Evolutionary conservation across 2,329 filamentous ascomycete species (phyloP).

Genomic region (Sarocladium kiliense): DNA sequence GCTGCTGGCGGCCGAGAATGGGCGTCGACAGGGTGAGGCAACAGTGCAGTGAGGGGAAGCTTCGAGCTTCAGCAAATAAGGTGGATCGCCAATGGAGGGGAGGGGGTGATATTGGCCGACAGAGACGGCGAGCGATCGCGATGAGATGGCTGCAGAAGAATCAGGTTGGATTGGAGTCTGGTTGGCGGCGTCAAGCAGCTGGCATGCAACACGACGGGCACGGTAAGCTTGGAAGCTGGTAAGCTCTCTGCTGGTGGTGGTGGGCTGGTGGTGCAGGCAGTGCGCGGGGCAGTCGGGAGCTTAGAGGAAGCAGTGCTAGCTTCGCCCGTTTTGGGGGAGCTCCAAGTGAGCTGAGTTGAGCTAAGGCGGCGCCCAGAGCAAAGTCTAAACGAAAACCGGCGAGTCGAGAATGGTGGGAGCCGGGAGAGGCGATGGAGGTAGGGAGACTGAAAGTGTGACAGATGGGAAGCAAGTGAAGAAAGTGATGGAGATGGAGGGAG

Average conservation of each 20-base stretch:
- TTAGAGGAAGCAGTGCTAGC: background rate
- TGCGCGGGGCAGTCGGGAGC: slow-evolving; percentile 8
- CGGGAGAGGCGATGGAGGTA: background rate
- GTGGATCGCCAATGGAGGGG: background rate
- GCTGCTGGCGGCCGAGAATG: background rate
- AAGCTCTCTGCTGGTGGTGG: background rate
- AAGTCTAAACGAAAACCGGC: slow-evolving; percentile 5
- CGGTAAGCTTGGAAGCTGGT: slow-evolving; percentile 1
- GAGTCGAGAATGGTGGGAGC: background rate
- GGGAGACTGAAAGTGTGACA: background rate
- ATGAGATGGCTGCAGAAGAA: background rate
- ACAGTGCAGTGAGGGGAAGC: slow-evolving; percentile 1
- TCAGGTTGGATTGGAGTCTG: background rate
- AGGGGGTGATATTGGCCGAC: background rate
- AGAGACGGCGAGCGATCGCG: background rate
- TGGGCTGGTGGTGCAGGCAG: background rate
- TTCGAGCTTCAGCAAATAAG: background rate
- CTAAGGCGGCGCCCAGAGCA: slow-evolving; percentile 3
- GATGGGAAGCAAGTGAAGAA: background rate
- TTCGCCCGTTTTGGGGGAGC: background rate
- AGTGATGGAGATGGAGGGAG: background rate
- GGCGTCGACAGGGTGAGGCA: background rate
- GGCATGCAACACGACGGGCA: background rate
- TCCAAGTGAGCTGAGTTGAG: background rate
- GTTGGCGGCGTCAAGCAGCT: slow-evolving; percentile 1